Percentiles rank a stretch among this genome's conserved stretches.
Evolutionary conservation across 208 protist species (phyloP).

Genomic region (Trypanosoma boissoni): DNA sequence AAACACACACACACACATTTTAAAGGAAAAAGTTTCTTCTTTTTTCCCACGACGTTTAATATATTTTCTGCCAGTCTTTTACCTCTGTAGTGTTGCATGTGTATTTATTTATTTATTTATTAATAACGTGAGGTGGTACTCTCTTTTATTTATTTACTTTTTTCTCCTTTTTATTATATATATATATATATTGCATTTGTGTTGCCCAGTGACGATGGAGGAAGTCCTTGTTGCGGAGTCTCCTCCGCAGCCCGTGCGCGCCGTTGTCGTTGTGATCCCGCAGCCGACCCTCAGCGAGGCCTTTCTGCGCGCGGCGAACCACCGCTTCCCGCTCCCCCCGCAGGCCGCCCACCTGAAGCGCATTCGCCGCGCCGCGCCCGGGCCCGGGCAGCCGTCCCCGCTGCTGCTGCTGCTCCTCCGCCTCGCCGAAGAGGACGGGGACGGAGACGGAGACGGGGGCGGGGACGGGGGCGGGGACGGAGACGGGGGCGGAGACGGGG

Average conservation of each 20-base stretch:
- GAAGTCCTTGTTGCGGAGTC: conserved; percentile 45
- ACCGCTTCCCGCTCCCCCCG: conserved; percentile 40
- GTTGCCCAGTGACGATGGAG: conserved; percentile 29
- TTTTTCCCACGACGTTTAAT: no score
- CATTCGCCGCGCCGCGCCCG: conserved; percentile 34
- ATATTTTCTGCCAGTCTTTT: no score
- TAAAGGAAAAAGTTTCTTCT: no score
- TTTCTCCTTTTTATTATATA: conserved; percentile 3
- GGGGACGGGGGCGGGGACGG: no score
- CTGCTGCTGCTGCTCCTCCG: conserved; percentile 11
- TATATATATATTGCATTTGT: background rate
- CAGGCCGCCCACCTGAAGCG: conserved; percentile 65
- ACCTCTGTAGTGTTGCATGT: background rate
- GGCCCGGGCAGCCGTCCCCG: background rate
- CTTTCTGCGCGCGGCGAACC: conserved; percentile 58
- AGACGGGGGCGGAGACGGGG: no score
- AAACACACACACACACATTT: no score
- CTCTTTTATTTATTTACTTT: conserved; percentile 8
- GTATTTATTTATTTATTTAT: conserved; percentile 4
- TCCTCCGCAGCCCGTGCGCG: conserved; percentile 38
- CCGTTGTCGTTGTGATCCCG: conserved; percentile 31
- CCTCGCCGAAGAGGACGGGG: no score
- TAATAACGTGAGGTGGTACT: background rate
- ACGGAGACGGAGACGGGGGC: no score
- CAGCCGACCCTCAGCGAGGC: conserved; percentile 40